These are phyloP conservation scores for Nigrospora osmanthi DNA, from an alignment of 2,329 filamentous ascomycete species.

Conservation along the genomic window DNA sequence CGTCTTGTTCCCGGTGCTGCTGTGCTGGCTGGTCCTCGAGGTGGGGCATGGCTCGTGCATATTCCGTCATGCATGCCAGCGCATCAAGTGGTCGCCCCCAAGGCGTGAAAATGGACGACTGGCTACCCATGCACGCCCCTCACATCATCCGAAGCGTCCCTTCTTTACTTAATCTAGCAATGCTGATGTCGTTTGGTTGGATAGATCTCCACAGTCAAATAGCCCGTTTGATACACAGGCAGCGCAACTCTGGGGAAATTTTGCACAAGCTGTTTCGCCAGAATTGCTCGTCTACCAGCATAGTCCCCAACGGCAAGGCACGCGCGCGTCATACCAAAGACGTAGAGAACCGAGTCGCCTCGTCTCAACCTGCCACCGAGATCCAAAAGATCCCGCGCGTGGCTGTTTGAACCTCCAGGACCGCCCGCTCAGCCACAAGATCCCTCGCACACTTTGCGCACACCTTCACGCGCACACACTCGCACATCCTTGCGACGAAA, in stretches of 20 bases:
- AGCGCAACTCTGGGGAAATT: slow-evolving; percentile 21
- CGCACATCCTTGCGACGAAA: no score
- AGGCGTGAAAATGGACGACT: slow-evolving; percentile 29
- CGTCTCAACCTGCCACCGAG: slow-evolving; percentile 3
- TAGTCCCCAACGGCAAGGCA: no score
- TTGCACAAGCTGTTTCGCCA: slow-evolving; percentile 23
- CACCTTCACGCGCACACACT: no score
- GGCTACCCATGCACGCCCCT: slow-evolving; percentile 20
- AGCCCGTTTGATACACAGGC: slow-evolving; percentile 11
- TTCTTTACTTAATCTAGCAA: slow-evolving; percentile 28
- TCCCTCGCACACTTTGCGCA: no score
- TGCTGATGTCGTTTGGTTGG: slow-evolving; percentile 33
- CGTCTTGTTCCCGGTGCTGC: slow-evolving; percentile 1
- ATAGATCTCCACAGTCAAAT: slow-evolving; percentile 28
- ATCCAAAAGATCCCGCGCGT: slow-evolving; percentile 11
- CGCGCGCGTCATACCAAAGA: no score
- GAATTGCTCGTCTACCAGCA: slow-evolving; percentile 8
- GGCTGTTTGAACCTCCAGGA: slow-evolving; percentile 11
- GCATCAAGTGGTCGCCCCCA: slow-evolving; percentile 38
- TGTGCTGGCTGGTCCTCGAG: slow-evolving; percentile 34
- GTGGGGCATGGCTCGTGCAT: slow-evolving; percentile 43
- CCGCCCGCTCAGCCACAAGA: slow-evolving; percentile 33
- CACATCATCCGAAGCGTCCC: slow-evolving; percentile 24
- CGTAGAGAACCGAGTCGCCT: no score
- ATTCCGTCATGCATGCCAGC: slow-evolving; percentile 54